Evolutionary conservation across 1,284 basidiomycete genomes (phyloP), one percentile per base, ranked within the genome.

Genomic region (Phellopilus nigrolimitatus): DNA sequence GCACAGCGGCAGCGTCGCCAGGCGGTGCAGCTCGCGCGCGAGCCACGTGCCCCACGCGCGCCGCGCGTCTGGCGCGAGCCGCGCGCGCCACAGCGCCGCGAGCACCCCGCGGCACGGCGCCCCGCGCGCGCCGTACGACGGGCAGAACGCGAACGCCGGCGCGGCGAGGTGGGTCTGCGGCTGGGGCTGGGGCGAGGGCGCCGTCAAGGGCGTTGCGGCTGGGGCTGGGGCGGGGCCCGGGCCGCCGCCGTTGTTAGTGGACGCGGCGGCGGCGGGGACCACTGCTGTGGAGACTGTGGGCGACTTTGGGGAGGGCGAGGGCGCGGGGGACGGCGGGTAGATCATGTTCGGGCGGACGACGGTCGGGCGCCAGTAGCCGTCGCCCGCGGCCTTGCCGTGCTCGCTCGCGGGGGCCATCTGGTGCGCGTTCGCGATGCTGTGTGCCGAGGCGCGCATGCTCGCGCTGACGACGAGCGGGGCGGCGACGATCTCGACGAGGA

Each of bases 41-140:
- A 69, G 50, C 62, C 64, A 66, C 17, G 53, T 61, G 7, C 49
- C 40, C 50, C 57, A 62, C 0, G 61, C 58, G 12, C 61, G 57
- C 6, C 51, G 46, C 12, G 52, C 21, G 13, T 56, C 53, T 2
- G 60, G 57, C 8, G 56, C 36, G 19, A 68, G 48, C 7, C 47
- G 51, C 13, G 51, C 47, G 1, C 59, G 48, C 55, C 61, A 65
- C 45, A 61, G 57, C 41, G 48, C 10, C 6, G 44, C 45, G 21
- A 60, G 49, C 4, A 37, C 50, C 2, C 51, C 51, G 21, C 47
- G 56, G 24, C 47, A 55, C n/a, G 37, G 17, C 19, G 30, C 39
- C 13, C 31, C 24, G 19, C 24, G n/a, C 6, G 49, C 33, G 2
- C 38, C 38, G 4, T 39, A 17, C 13, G 30, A 8, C 7, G 45